phyloP scores from a whole-genome alignment of 2,329 filamentous ascomycete genomes.

The Scytalidium lignicola region DNA sequence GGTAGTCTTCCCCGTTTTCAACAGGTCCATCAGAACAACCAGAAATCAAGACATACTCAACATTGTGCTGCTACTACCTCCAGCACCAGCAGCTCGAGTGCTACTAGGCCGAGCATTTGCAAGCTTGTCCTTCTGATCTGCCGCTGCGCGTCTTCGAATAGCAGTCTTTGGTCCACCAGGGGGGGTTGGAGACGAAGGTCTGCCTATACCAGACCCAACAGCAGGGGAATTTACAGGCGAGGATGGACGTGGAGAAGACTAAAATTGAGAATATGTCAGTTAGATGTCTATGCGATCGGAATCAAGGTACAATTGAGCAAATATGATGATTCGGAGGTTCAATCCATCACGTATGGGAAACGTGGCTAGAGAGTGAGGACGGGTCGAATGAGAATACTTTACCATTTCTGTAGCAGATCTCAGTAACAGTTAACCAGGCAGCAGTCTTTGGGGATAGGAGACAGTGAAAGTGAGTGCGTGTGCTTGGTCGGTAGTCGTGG shows the following conservation, averaged over 20 bases:
- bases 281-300: slow-evolving; percentile 1
- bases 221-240: slow-evolving; percentile 51
- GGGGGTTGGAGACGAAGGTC: slow-evolving; percentile 79
- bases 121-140: slow-evolving; percentile 95
- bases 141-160: slow-evolving; percentile 89
- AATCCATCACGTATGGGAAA: not conserved
- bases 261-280: slow-evolving; percentile 5
- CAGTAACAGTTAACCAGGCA: not conserved
- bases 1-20: no score
- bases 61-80: slow-evolving; percentile 97
- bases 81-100: slow-evolving; percentile 88
- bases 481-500: not conserved
- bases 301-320: not conserved
- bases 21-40: slow-evolving; percentile 1
- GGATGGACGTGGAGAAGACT: slow-evolving; percentile 37
- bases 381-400: not conserved
- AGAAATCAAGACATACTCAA: slow-evolving; percentile 61
- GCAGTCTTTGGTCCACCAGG: slow-evolving; percentile 93
- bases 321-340: no score
- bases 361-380: not conserved
- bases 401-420: not conserved
- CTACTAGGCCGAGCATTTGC: slow-evolving; percentile 90
- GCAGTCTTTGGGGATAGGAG: not conserved
- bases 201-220: slow-evolving; percentile 58
- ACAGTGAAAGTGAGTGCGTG: not conserved